A percentile compares a stretch with the other conserved stretches of the same genome.
Conservation (phyloP, 805 yeast genomes). For the Zygosaccharomyces gambellarensis region DNA sequence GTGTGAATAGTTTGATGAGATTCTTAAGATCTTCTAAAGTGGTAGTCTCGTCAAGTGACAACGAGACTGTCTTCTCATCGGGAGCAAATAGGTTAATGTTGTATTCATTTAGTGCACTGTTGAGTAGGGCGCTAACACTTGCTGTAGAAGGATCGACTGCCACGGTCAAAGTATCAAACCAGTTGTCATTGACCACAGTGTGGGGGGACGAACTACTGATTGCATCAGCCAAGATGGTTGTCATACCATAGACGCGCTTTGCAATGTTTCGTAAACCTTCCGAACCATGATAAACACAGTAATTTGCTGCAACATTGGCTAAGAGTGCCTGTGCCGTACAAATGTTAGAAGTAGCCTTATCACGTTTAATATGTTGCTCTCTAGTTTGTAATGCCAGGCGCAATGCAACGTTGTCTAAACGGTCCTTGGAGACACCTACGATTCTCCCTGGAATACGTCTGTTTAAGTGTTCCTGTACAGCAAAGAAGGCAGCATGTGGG, state of each 20-base stretch:
- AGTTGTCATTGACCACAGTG: slow-evolving; percentile 51
- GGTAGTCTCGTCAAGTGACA: slow-evolving; percentile 91
- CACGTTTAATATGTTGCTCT: slow-evolving; percentile 96
- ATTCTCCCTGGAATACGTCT: slow-evolving; percentile 96
- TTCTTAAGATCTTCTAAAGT: slow-evolving; percentile 53
- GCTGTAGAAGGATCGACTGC: slow-evolving; percentile 42
- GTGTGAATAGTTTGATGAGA: slow-evolving; percentile 58
- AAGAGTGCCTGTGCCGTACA: slow-evolving; percentile 97
- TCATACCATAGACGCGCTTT: slow-evolving; percentile 63
- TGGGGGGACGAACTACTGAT: slow-evolving; percentile 43
- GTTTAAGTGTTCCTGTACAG: slow-evolving; percentile 73
- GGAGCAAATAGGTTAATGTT: slow-evolving; percentile 76
- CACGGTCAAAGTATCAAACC: slow-evolving; percentile 86
- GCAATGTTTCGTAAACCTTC: slow-evolving; percentile 79
- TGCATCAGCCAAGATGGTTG: slow-evolving; percentile 62
- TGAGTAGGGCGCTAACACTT: slow-evolving; percentile 50
- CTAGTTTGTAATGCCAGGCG: slow-evolving; percentile 95
- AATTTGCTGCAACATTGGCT: slow-evolving; percentile 93
- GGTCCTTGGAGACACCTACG: slow-evolving; percentile 87
- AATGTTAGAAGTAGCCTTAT: slow-evolving; percentile 94
- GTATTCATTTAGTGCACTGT: slow-evolving; percentile 51
- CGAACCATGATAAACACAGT: slow-evolving; percentile 95
- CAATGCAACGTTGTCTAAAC: slow-evolving; percentile 83
- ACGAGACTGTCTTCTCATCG: slow-evolving; percentile 53
- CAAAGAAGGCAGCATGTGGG: slow-evolving; percentile 97